These are phyloP conservation scores for Chlamydomonas reinhardtii DNA, from an alignment of 163 green algal genomes.

Conservation along the genomic window DNA sequence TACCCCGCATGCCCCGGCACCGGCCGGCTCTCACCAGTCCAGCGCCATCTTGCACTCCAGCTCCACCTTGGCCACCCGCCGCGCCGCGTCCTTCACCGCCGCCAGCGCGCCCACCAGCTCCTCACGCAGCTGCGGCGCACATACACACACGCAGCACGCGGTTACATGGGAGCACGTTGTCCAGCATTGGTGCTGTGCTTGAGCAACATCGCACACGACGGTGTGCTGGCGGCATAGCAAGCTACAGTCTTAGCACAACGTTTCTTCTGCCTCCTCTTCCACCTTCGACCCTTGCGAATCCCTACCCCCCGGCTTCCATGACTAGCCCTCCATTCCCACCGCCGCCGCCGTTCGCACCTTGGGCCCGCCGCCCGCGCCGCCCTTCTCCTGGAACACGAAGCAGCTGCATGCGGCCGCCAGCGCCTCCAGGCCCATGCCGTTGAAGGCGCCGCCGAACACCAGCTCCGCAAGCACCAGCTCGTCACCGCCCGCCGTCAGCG, in stretches of 20 bases:
- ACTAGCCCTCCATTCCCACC: neutral
- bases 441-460: conserved; percentile 91
- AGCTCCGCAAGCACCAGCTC: conserved; percentile 96
- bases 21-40: neutral
- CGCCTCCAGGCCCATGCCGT: conserved; percentile 75
- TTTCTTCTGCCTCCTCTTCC: too few species aligned
- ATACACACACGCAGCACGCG: neutral
- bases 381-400: conserved; percentile 91
- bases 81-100: conserved; percentile 70
- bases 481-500: conserved; percentile 85
- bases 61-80: conserved; percentile 66
- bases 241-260: too few species aligned
- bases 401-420: conserved; percentile 86
- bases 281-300: too few species aligned
- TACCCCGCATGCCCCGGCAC: neutral
- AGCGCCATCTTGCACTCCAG: conserved; percentile 65
- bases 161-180: too few species aligned
- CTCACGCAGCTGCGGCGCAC: conserved; percentile 60
- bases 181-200: too few species aligned
- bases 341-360: conserved; percentile 33
- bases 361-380: conserved; percentile 30
- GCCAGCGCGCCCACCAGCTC: conserved; percentile 66
- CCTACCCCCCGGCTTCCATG: too few species aligned
- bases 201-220: too few species aligned
- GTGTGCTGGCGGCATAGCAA: too few species aligned